A percentile compares a stretch with the other conserved stretches of the same genome.
Evolutionary conservation across 2,329 filamentous ascomycete genomes (phyloP).

Genomic region (Zymoseptoria tritici): DNA sequence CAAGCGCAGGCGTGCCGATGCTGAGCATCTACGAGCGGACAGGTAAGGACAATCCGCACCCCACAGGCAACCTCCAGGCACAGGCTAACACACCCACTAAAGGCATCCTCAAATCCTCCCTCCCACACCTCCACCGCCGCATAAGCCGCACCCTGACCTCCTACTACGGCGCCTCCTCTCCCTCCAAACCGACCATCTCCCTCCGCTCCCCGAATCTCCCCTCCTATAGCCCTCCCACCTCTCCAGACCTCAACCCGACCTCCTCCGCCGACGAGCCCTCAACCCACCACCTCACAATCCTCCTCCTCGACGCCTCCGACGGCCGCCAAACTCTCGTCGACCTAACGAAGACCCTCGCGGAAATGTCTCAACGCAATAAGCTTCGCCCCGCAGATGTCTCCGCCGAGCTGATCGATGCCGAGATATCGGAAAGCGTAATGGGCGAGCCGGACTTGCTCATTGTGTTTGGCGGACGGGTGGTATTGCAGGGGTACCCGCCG

Average conservation of each 20-base stretch:
- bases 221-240: constrained; percentile 43
- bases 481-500: constrained; percentile 85
- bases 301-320: constrained; percentile 80
- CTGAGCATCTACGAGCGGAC: constrained; percentile 89
- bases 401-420: constrained; percentile 77
- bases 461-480: constrained; percentile 74
- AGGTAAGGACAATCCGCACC: constrained; percentile 47
- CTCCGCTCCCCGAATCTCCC: constrained; percentile 64
- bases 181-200: constrained; percentile 61
- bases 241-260: constrained; percentile 16
- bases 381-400: constrained; percentile 75
- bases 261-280: constrained; percentile 23
- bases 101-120: constrained; percentile 85
- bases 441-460: constrained; percentile 84
- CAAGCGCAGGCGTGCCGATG: constrained; percentile 77
- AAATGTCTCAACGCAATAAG: constrained; percentile 90
- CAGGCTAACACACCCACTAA: constrained; percentile 1
- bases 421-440: constrained; percentile 72
- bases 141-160: constrained; percentile 72
- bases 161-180: constrained; percentile 67
- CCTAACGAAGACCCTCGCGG: constrained; percentile 83
- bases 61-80: too few species aligned
- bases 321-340: constrained; percentile 92
- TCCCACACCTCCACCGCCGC: constrained; percentile 67
- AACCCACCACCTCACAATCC: constrained; percentile 49